phyloP scores from a whole-genome alignment of 805 yeast species.

The Yamadazyma olivae region DNA sequence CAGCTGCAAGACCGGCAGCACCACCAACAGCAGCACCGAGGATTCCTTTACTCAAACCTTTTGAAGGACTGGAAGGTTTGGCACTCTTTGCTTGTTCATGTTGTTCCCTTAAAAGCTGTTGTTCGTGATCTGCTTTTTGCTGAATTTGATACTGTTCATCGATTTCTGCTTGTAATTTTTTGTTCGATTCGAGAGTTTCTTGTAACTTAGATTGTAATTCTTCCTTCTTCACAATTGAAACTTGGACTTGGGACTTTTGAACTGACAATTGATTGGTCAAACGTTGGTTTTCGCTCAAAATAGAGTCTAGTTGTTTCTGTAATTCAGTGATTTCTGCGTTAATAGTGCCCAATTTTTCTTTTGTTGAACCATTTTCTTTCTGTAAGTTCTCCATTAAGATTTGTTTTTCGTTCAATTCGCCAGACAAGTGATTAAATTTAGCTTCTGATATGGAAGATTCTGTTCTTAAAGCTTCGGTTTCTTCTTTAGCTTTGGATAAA shows the following conservation, averaged over 20 bases:
- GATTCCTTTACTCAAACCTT: conserved; percentile 8
- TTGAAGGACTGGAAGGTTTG: conserved; percentile 13
- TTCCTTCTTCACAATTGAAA: conserved; percentile 49
- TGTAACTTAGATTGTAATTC: conserved; percentile 29
- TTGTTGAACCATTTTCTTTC: conserved; percentile 59
- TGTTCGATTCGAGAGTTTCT: conserved; percentile 23
- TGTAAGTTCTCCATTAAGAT: conserved; percentile 63
- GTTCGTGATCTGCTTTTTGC: conserved; percentile 13
- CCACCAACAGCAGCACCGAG: conserved; percentile 17
- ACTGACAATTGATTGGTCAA: conserved; percentile 64
- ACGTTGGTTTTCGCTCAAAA: conserved; percentile 54
- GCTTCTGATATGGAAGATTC: conserved; percentile 79
- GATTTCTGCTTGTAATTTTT: conserved; percentile 21
- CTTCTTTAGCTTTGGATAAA: conserved; percentile 57
- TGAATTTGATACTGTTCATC: conserved; percentile 16
- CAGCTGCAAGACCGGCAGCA: conserved; percentile 19
- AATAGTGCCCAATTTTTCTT: conserved; percentile 63
- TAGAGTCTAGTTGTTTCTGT: conserved; percentile 51
- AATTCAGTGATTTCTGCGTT: conserved; percentile 66
- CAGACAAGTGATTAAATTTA: conserved; percentile 64
- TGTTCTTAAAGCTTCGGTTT: conserved; percentile 65
- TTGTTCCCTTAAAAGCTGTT: conserved; percentile 11
- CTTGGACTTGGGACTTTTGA: conserved; percentile 65
- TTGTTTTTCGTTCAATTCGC: conserved; percentile 60
- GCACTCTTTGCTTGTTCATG: conserved; percentile 11